Evolutionary conservation across 768 basidiomycete genomes (phyloP).

Genomic region (Tubosaeta sp.): DNA sequence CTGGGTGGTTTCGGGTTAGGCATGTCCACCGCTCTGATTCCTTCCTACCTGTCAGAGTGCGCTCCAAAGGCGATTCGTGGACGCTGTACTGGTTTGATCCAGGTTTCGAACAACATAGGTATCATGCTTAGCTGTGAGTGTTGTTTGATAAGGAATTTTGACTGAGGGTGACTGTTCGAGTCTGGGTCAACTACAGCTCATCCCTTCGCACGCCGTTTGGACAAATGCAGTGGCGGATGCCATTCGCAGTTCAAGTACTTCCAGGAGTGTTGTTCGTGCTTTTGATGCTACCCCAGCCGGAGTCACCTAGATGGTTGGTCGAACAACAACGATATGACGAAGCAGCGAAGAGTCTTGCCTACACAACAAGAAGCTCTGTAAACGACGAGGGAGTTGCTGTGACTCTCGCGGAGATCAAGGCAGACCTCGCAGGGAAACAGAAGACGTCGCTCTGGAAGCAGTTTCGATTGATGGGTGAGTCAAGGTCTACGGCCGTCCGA

Average conservation of each 20-base stretch:
- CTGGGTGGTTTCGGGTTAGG: slow-evolving; percentile 60
- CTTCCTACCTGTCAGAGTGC: slow-evolving; percentile 50
- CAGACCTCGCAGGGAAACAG: slow-evolving; percentile 43
- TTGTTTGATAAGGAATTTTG: not conserved
- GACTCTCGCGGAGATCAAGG: slow-evolving; percentile 44
- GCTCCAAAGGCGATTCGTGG: slow-evolving; percentile 46
- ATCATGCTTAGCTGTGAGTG: slow-evolving; percentile 35
- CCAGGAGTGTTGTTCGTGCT: slow-evolving; percentile 48
- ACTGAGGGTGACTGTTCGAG: slow-evolving; percentile 19
- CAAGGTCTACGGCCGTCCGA: slow-evolving; percentile 38
- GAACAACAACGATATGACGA: slow-evolving; percentile 41
- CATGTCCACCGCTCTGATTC: slow-evolving; percentile 46
- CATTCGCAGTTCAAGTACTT: slow-evolving; percentile 48
- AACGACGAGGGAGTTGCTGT: slow-evolving; percentile 33
- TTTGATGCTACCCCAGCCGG: slow-evolving; percentile 46
- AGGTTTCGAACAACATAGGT: slow-evolving; percentile 28
- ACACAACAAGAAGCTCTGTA: slow-evolving; percentile 25
- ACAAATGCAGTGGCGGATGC: slow-evolving; percentile 51
- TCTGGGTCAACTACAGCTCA: slow-evolving; percentile 47
- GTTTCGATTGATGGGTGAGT: slow-evolving; percentile 42
- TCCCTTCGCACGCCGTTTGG: slow-evolving; percentile 33
- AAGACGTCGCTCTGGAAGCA: slow-evolving; percentile 33
- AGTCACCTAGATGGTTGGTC: slow-evolving; percentile 56
- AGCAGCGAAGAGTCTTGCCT: slow-evolving; percentile 40
- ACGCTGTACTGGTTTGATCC: slow-evolving; percentile 45